Conservation (phyloP, 257 asterid genomes). For the Solanum acaule region DNA sequence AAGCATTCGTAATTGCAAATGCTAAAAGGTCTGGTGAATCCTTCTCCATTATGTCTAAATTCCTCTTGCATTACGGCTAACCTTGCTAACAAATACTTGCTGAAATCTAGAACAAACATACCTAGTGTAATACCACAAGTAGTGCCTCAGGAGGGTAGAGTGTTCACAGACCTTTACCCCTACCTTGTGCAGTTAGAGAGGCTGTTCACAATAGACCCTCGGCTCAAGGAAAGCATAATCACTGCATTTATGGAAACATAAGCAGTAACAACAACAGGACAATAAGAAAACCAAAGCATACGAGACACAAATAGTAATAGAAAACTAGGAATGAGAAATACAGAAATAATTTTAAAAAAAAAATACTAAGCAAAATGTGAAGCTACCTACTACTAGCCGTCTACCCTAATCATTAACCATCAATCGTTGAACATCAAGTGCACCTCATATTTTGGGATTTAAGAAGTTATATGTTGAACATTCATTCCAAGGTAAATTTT, state of each 20-base stretch:
- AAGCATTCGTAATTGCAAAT: conserved; percentile 78
- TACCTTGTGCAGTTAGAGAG: not conserved
- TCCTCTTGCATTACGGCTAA: not conserved
- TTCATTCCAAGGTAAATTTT: not conserved
- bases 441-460: not conserved
- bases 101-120: not conserved
- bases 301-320: not conserved
- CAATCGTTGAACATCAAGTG: not conserved
- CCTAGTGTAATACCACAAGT: not conserved
- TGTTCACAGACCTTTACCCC: accelerated
- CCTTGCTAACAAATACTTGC: not conserved
- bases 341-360: too few species aligned
- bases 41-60: not conserved
- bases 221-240: not conserved
- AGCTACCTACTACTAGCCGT: not conserved
- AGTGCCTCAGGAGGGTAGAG: not conserved
- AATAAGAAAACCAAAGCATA: not conserved
- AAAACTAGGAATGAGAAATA: not conserved
- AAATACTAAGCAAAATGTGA: not conserved
- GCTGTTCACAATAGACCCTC: not conserved
- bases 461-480: not conserved
- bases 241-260: not conserved
- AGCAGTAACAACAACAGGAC: not conserved
- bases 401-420: not conserved
- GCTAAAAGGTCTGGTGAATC: conserved; percentile 46